phyloP scores from a whole-genome alignment of 306 rosid species.

The Inga leiocalycina region DNA sequence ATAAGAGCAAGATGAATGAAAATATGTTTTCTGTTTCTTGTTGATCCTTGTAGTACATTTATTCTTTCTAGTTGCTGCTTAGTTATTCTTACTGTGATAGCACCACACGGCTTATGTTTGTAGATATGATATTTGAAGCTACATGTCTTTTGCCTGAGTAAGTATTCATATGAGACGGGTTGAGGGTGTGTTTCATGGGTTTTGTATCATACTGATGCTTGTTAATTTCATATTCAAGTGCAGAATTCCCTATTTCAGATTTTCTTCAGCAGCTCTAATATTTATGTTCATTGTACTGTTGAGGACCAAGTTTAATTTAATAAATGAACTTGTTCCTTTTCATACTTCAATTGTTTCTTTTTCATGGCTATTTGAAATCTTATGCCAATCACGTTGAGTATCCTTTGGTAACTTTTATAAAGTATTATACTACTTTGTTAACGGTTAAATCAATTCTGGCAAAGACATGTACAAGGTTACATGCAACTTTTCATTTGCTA shows the following conservation, averaged over 20 bases:
- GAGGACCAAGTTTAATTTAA: background rate
- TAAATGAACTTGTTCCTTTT: background rate
- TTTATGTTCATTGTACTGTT: background rate
- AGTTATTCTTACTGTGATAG: background rate
- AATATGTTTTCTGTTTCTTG: background rate
- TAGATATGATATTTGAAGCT: conserved; percentile 1
- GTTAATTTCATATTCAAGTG: background rate
- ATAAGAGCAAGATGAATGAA: background rate
- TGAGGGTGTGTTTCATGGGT: background rate
- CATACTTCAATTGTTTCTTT: background rate
- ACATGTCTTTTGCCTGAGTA: background rate
- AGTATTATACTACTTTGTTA: background rate
- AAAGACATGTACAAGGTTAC: background rate
- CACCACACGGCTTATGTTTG: background rate
- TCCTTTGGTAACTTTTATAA: background rate
- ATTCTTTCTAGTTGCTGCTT: background rate
- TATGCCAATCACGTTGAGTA: background rate
- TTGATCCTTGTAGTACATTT: background rate
- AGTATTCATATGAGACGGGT: background rate
- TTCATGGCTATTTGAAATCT: background rate
- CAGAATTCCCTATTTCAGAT: background rate
- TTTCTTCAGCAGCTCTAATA: background rate
- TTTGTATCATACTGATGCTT: background rate
- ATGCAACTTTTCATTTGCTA: background rate
- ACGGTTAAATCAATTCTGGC: background rate